These are phyloP conservation scores for Gossypium trilobum DNA, from an alignment of 441 rosid species.

Conservation along the genomic window DNA sequence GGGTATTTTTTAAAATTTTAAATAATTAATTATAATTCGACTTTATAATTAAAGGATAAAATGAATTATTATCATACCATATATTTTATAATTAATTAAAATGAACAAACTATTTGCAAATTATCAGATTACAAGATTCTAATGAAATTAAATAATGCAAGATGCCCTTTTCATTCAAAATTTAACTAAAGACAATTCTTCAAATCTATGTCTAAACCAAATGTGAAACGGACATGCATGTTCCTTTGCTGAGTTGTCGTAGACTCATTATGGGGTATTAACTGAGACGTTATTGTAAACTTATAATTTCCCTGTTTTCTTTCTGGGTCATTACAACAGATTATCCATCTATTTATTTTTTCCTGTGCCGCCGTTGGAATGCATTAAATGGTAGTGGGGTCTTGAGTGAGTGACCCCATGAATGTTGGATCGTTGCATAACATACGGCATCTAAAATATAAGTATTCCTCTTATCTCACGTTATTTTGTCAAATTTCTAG, in stretches of 20 bases:
- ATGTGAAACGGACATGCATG: background rate
- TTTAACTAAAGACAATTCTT: background rate
- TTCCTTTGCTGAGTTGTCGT: background rate
- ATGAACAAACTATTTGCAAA: too few species aligned
- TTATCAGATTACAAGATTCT: too few species aligned
- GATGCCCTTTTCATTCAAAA: background rate
- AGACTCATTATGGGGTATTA: background rate
- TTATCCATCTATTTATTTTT: background rate
- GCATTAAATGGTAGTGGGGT: slow-evolving; percentile 18
- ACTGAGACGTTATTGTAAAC: background rate
- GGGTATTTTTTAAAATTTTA: too few species aligned
- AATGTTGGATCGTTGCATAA: background rate
- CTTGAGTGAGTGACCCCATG: slow-evolving; percentile 2
- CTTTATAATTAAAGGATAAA: too few species aligned
- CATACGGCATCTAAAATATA: too few species aligned
- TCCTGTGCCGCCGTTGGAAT: background rate
- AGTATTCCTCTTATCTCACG: too few species aligned
- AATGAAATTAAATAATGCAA: background rate
- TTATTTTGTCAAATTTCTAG: too few species aligned
- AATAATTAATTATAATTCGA: too few species aligned
- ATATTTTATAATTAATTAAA: too few species aligned
- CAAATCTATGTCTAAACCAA: background rate
- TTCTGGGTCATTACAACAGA: background rate
- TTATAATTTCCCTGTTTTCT: background rate
- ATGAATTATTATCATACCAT: too few species aligned